A percentile compares a stretch with the other conserved stretches of the same genome.
These are phyloP conservation scores for Suillus lakei DNA, from an alignment of 768 basidiomycete species.

Conservation along the genomic window DNA sequence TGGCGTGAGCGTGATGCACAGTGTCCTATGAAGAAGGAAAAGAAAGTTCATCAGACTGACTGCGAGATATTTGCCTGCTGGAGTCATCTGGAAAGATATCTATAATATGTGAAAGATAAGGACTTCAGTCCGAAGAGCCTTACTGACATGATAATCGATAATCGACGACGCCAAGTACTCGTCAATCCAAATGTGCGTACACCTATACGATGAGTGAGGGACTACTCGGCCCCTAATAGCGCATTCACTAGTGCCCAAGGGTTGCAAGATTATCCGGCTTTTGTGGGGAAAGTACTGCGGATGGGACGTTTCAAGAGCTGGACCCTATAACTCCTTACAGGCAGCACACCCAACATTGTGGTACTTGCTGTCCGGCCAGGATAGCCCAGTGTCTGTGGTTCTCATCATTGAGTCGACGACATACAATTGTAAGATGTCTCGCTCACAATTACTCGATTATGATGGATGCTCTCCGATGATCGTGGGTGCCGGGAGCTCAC, in stretches of 20 bases:
- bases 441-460: background rate
- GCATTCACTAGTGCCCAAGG: too few species aligned
- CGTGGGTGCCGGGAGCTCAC: background rate
- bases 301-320: background rate
- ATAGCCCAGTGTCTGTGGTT: background rate
- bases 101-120: background rate
- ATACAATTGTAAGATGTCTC: background rate
- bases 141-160: background rate
- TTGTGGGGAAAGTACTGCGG: background rate
- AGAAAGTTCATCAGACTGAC: too few species aligned
- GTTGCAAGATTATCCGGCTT: background rate
- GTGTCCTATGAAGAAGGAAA: too few species aligned
- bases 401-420: background rate
- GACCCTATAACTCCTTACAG: background rate
- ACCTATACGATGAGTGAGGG: too few species aligned
- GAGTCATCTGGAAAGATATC: background rate
- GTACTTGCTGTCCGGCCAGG: background rate
- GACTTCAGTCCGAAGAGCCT: background rate
- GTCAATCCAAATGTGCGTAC: too few species aligned
- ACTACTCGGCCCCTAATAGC: too few species aligned
- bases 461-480: background rate
- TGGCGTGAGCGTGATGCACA: too few species aligned
- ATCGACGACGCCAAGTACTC: background rate
- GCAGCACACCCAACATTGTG: background rate
- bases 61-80: too few species aligned